phyloP scores from a whole-genome alignment of 2,329 filamentous ascomycete species.

The Colletotrichum liaoningense region DNA sequence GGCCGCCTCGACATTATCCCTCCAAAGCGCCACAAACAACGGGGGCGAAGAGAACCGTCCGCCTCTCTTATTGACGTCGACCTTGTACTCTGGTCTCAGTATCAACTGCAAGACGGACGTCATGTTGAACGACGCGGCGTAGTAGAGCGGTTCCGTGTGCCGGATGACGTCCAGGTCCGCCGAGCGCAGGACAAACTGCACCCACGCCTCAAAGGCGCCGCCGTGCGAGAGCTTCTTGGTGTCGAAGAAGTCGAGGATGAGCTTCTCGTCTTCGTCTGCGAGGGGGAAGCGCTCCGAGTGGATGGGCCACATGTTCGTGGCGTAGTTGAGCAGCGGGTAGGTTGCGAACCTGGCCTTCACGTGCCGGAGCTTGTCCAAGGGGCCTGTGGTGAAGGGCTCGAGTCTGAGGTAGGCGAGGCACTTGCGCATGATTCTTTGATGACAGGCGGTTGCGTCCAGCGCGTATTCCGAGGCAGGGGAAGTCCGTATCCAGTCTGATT shows the following conservation, averaged over 20 bases:
- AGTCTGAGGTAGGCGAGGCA: conserved; percentile 39
- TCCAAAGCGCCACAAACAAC: conserved; percentile 39
- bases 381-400: conserved; percentile 34
- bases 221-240: conserved; percentile 35
- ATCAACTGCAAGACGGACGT: conserved; percentile 37
- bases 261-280: conserved; percentile 26
- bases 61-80: conserved; percentile 37
- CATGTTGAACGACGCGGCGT: conserved; percentile 43
- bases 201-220: conserved; percentile 40
- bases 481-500: conserved; percentile 36
- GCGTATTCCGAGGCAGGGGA: conserved; percentile 38
- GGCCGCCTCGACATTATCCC: conserved; percentile 36
- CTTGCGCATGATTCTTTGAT: conserved; percentile 40
- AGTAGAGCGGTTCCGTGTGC: conserved; percentile 39
- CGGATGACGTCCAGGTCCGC: conserved; percentile 23
- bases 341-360: conserved; percentile 13
- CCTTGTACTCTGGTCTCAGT: conserved; percentile 34
- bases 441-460: conserved; percentile 27
- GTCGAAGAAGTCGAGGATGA: conserved; percentile 39
- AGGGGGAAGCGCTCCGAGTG: conserved; percentile 36
- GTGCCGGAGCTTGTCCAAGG: neutral
- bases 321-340: conserved; percentile 37
- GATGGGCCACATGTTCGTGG: conserved; percentile 37
- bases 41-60: conserved; percentile 39
- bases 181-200: conserved; percentile 37